Evolutionary conservation across 2,329 filamentous ascomycete species (phyloP), one percentile per base, ranked within the genome.

Genomic region (Aspergillus piperis): DNA sequence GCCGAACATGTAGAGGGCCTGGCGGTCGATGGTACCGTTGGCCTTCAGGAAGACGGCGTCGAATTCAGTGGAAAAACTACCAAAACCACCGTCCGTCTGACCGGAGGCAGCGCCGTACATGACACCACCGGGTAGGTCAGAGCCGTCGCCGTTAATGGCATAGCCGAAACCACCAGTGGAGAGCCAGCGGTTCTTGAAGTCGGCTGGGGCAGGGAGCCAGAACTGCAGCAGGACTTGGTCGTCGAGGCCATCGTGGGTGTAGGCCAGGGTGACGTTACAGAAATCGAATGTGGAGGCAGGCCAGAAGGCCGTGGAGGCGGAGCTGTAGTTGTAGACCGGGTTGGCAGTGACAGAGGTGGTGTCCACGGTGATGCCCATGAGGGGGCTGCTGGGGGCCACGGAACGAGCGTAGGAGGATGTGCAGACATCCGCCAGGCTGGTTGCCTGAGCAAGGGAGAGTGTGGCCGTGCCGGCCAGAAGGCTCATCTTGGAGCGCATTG

Each of bases 11-110:
- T 73, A 68, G 11, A 68, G 70, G 10, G 69, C 68, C 27, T 73
- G 68, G 66, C 70, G 72, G 61, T 73, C 71, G 52, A 72, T 67
- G 3, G 80, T 79, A 8, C 82, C 82, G 59, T 86, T 84, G n/a
- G 78, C 70, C 68, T 74, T 48, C 64, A 67, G 25, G 47, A 30
- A 50, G 8, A 50, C 47, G n/a, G 25, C 25, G 4, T 50, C 47
- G n/a, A 50, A 50, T 50, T 50, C 47, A n/a, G 25, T 30, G 61
- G 68, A 68, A 65, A 81, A 80, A 13, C 75, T 76, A 53, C 75
- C 78, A 58, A 80, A 82, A 2, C 80, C 80, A 10, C 73, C 80
- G 54, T 76, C 74, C 3, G 79, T 81, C 42, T 73, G 73, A 53
- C 79, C 80, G 1, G 70, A 68, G 2, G 66, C 75, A 27, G 79